Conservation (phyloP, 306 rosid species). For the Cicer cuneatum region DNA sequence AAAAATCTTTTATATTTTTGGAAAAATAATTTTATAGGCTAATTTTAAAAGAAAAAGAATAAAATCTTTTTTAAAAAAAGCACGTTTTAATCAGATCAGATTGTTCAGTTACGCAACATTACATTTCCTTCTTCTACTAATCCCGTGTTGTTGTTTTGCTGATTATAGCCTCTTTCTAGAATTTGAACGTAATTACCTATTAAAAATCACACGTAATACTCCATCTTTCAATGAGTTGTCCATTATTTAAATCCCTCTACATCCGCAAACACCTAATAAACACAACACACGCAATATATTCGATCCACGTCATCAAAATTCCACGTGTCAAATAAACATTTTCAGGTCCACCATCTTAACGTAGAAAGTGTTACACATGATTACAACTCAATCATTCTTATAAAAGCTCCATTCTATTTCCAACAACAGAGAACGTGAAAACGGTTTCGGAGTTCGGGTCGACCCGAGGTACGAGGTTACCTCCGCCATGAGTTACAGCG, state of each 20-base stretch:
- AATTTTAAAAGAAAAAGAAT: too few relatives aligned
- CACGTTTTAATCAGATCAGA: neutral
- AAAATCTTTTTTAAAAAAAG: neutral
- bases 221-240: neutral
- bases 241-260: neutral
- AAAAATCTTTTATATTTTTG: too few relatives aligned
- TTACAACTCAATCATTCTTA: neutral
- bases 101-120: neutral
- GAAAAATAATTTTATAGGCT: too few relatives aligned
- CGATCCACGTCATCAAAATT: neutral
- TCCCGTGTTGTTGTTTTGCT: neutral
- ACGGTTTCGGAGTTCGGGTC: neutral
- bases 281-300: neutral
- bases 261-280: neutral
- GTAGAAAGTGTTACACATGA: neutral
- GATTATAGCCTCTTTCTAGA: neutral
- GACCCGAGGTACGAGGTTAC: neutral
- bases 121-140: neutral
- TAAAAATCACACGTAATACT: neutral
- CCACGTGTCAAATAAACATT: neutral
- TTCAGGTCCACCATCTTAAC: neutral
- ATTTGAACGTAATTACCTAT: neutral
- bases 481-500: slow-evolving; percentile 48
- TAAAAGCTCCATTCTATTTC: neutral
- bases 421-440: neutral